Percentiles rank a stretch among this genome's conserved stretches.
These are phyloP conservation scores for Arachis hypogaea DNA, from an alignment of 306 rosid genomes.

Conservation along the genomic window DNA sequence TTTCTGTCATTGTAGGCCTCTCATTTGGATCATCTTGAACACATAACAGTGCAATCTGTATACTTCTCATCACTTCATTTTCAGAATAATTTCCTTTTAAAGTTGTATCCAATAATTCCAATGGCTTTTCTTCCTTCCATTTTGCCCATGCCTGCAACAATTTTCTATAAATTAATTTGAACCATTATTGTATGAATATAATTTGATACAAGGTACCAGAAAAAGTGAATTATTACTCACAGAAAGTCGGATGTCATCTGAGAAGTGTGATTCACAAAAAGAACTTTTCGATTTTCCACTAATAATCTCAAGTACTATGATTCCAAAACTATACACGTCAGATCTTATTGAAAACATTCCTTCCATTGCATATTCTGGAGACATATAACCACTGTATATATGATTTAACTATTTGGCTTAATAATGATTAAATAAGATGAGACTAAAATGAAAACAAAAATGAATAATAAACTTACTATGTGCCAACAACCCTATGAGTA, in stretches of 20 bases:
- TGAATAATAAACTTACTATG: conserved; percentile 40
- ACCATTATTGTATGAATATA: too few species aligned
- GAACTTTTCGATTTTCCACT: conserved; percentile 37
- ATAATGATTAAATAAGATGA: too few species aligned
- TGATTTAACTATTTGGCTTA: not conserved
- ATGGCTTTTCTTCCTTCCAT: conserved; percentile 42
- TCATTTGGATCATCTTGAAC: conserved; percentile 54
- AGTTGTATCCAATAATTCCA: conserved; percentile 44
- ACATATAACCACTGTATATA: conserved; percentile 44
- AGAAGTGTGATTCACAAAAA: conserved; percentile 10
- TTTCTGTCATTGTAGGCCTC: conserved; percentile 50
- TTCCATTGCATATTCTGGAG: conserved; percentile 50
- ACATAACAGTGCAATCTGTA: conserved; percentile 51
- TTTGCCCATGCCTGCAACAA: conserved; percentile 47
- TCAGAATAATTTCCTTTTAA: conserved; percentile 31
- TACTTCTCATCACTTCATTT: conserved; percentile 48
- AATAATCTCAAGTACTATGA: conserved; percentile 44
- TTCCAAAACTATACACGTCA: conserved; percentile 44
- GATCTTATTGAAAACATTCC: conserved; percentile 44
- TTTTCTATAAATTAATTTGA: not conserved
- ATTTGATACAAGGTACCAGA: too few species aligned
- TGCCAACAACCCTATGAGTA: conserved; percentile 43
- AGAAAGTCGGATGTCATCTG: conserved; percentile 33
- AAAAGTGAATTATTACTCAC: conserved; percentile 31
- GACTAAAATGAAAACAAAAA: not conserved